Evolutionary conservation across 257 asterid genomes (phyloP).

Genomic region (Perilla frutescens): DNA sequence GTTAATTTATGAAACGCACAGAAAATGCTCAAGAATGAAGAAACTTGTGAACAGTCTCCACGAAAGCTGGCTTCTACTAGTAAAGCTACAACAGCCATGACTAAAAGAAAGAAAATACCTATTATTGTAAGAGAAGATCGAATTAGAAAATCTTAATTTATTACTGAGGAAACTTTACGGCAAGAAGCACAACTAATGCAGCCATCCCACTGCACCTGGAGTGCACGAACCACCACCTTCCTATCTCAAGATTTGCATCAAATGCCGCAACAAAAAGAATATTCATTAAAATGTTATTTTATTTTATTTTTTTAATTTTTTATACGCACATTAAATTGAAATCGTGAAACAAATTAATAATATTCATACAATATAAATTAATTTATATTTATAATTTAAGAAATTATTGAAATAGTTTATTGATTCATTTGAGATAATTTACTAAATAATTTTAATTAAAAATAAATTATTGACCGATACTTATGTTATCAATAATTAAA

Average conservation of each 20-base stretch:
- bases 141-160: not conserved
- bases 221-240: slow-evolving; percentile 16
- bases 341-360: too few relatives aligned
- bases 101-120: not conserved
- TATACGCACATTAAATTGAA: too few relatives aligned
- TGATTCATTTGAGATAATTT: too few relatives aligned
- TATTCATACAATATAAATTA: too few relatives aligned
- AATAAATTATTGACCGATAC: too few relatives aligned
- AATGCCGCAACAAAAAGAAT: too few relatives aligned
- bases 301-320: too few relatives aligned
- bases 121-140: not conserved
- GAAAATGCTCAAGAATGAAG: not conserved
- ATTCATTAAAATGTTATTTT: too few relatives aligned
- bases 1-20: not conserved
- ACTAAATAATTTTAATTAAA: too few relatives aligned
- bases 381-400: too few relatives aligned
- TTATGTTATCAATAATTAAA: too few relatives aligned
- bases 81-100: not conserved
- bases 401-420: too few relatives aligned
- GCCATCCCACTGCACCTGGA: slow-evolving; percentile 6
- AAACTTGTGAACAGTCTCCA: not conserved
- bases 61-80: not conserved
- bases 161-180: slow-evolving; percentile 9
- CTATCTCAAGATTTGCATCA: not conserved
- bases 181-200: slow-evolving; percentile 4